Percentiles rank a stretch among this genome's conserved stretches.
These are phyloP conservation scores for Cercospora sp. DNA, from an alignment of 2,329 filamentous ascomycete genomes.

Conservation along the genomic window DNA sequence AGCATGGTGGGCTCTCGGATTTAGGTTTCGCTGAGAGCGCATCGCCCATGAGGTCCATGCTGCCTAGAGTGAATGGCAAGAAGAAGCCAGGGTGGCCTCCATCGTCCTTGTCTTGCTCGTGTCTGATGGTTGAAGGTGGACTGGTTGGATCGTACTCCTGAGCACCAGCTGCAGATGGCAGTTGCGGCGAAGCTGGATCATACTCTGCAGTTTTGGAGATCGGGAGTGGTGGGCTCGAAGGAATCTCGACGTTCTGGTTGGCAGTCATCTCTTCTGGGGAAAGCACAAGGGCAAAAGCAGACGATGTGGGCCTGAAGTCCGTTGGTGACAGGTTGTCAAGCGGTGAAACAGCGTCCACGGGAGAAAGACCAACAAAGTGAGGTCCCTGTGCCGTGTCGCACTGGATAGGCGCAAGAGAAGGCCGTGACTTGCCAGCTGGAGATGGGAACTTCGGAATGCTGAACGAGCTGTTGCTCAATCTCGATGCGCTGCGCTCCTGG, in stretches of 20 bases:
- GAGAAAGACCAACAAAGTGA: constrained; percentile 27
- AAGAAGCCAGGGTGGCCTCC: constrained; percentile 12
- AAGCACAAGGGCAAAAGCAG: constrained; percentile 25
- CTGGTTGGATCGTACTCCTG: constrained; percentile 38
- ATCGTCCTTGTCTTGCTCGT: constrained; percentile 8
- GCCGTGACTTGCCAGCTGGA: constrained; percentile 28
- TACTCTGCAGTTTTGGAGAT: constrained; percentile 29
- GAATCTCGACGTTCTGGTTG: constrained; percentile 20
- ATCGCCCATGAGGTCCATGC: constrained; percentile 14
- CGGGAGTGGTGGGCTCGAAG: constrained; percentile 34
- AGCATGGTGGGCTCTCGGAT: constrained; percentile 41
- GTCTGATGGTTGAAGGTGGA: constrained; percentile 24
- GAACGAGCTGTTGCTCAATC: constrained; percentile 27
- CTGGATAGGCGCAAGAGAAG: constrained; percentile 18
- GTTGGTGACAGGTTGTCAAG: constrained; percentile 19
- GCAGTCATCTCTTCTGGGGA: constrained; percentile 19
- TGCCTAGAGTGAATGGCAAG: constrained; percentile 26
- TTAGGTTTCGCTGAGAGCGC: constrained; percentile 14
- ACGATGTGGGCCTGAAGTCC: constrained; percentile 17
- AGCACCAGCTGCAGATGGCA: constrained; percentile 17
- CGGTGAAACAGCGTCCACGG: constrained; percentile 17
- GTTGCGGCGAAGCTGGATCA: constrained; percentile 33
- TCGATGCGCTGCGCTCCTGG: not conserved
- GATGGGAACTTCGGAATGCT: constrained; percentile 43
- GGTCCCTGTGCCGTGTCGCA: constrained; percentile 29